These are phyloP conservation scores for Scytalidium sp. DNA, from an alignment of 2,329 filamentous ascomycete species.

Conservation along the genomic window DNA sequence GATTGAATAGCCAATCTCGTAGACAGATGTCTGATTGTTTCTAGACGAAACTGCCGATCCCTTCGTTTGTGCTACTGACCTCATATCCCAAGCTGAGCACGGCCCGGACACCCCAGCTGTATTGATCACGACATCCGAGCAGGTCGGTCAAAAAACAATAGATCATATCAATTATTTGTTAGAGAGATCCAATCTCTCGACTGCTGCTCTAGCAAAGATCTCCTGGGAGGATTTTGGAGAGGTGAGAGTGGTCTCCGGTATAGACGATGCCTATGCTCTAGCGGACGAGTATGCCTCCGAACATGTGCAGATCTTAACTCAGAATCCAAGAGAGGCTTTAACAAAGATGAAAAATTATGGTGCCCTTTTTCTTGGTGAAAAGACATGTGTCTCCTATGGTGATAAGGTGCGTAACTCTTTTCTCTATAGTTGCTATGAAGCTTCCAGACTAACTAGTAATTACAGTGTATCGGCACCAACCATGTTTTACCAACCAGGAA, in stretches of 20 bases:
- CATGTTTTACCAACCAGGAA: conserved; percentile 47
- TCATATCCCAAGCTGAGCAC: conserved; percentile 47
- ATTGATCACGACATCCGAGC: conserved; percentile 41
- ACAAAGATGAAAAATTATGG: conserved; percentile 47
- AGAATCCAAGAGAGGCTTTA: conserved; percentile 40
- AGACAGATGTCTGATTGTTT: not conserved
- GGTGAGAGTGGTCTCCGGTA: conserved; percentile 35
- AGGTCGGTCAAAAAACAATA: conserved; percentile 35
- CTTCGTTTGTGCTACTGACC: conserved; percentile 39
- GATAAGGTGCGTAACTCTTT: conserved; percentile 46
- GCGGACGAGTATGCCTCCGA: conserved; percentile 45
- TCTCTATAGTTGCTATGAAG: conserved; percentile 1
- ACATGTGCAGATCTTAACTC: conserved; percentile 47
- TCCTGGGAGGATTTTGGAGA: conserved; percentile 44
- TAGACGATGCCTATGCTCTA: conserved; percentile 38
- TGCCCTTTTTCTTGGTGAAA: conserved; percentile 44
- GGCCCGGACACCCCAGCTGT: conserved; percentile 47
- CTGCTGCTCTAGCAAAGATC: conserved; percentile 36
- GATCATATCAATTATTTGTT: conserved; percentile 33
- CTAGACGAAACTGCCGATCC: conserved; percentile 40
- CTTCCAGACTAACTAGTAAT: conserved; percentile 27
- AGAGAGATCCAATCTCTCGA: conserved; percentile 31
- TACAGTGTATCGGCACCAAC: conserved; percentile 47
- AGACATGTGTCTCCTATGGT: conserved; percentile 48
- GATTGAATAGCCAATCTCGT: not conserved